Evolutionary conservation across 2,329 filamentous ascomycete genomes (phyloP), one percentile per base, ranked within the genome.

Genomic region (Fusarium sp.): DNA sequence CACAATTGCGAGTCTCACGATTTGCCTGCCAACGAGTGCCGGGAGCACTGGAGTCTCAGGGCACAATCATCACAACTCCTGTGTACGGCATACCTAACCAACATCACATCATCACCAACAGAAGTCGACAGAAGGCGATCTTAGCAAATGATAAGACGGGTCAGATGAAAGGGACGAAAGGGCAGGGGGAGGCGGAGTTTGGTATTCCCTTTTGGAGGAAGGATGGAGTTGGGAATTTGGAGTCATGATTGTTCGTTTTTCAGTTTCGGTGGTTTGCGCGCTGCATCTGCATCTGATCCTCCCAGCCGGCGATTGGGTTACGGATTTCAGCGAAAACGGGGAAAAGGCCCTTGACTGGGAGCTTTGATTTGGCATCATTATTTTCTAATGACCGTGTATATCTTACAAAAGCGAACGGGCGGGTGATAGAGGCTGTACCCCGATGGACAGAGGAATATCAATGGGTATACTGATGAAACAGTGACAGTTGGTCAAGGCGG

Each of bases 211-310:
- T 73, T 71, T 57, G 63, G 65, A 69, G 68, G 70, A 72, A 57
- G 62, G 69, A 73, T 67, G 72, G 74, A 73, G 71, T 76, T 74
- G 67, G 73, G 73, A 72, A 68, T 54, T 69, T 70, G 71, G 74
- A 70, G 74, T 77, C 73, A 73, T 71, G 70, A 74, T 73, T 73
- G 73, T 73, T 74, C 68, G 61, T 69, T 73, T 73, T 73, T 72
- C 65, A 72, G 61, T 70, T 74, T 71, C 71, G 70, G 68, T 74
- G 70, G 67, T 72, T 74, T 73, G 67, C 68, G 67, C 70, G 68
- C 70, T 74, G 70, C 72, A 73, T 74, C 71, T 74, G 71, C 71
- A 74, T 74, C 70, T 73, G 64, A 71, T 71, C 67, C 65, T 72
- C 67, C 63, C 71, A 62, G 69, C 64, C 67, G 63, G 71, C 53